Percentiles rank a stretch among this genome's conserved stretches.
phyloP scores from a whole-genome alignment of 2,329 filamentous ascomycete species.

The Talaromyces sp. region DNA sequence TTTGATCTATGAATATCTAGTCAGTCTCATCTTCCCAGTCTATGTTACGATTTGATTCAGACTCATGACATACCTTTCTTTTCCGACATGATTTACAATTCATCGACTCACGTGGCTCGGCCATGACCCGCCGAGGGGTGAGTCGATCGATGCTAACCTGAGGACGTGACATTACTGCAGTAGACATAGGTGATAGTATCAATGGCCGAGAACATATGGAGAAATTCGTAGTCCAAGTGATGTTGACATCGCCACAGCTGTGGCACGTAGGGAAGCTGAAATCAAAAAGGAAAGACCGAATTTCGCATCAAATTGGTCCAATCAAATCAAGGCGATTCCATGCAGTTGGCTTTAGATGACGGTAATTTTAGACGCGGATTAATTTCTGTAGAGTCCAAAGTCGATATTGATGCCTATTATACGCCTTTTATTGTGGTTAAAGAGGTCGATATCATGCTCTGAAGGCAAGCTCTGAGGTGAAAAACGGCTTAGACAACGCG shows the following conservation, averaged over 20 bases:
- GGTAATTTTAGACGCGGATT: neutral
- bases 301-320: neutral
- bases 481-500: neutral
- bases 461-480: neutral
- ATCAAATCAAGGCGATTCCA: neutral
- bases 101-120: constrained; percentile 83
- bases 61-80: constrained; percentile 63
- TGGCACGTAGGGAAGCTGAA: neutral
- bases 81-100: constrained; percentile 94
- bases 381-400: neutral
- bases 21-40: neutral
- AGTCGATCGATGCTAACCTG: constrained; percentile 79
- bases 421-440: neutral
- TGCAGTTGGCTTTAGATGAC: neutral
- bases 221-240: neutral
- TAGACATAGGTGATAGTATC: neutral
- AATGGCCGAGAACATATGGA: neutral
- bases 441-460: neutral
- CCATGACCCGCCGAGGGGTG: constrained; percentile 65
- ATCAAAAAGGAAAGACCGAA: neutral
- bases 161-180: constrained; percentile 60
- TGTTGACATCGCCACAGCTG: constrained; percentile 4
- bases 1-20: constrained; percentile 65
- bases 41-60: neutral
- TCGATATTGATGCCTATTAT: neutral